Evolutionary conservation across 140 eudicot genomes (phyloP).

Genomic region (Ambrosia hybrid): DNA sequence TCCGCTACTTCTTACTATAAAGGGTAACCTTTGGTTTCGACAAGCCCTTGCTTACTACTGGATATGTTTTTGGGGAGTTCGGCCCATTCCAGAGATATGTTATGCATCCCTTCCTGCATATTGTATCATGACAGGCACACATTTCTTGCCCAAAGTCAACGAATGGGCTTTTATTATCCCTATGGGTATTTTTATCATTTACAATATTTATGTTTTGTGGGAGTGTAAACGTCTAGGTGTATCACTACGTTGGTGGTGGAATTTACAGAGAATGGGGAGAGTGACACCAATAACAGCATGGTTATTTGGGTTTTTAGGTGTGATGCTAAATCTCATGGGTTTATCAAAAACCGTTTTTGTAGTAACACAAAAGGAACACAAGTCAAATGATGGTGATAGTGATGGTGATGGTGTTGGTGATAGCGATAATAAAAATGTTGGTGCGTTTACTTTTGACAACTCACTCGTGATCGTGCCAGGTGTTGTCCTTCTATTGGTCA

Average conservation of each 20-base stretch:
- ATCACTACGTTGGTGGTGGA: constrained; percentile 58
- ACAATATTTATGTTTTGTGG: constrained; percentile 33
- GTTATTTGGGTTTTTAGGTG: constrained; percentile 37
- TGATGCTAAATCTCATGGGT: constrained; percentile 44
- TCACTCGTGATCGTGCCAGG: constrained; percentile 50
- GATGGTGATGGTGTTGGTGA: constrained; percentile 10
- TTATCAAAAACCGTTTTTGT: constrained; percentile 45
- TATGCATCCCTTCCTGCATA: constrained; percentile 53
- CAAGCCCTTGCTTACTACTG: constrained; percentile 54
- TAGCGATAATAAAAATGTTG: constrained; percentile 11
- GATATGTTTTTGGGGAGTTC: constrained; percentile 36
- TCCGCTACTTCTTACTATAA: constrained; percentile 34
- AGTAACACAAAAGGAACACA: constrained; percentile 50
- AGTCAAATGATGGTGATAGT: constrained; percentile 2
- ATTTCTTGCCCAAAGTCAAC: constrained; percentile 46
- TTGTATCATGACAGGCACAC: constrained; percentile 39
- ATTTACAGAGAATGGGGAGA: constrained; percentile 50
- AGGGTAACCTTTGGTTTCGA: constrained; percentile 44
- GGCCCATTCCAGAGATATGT: constrained; percentile 45
- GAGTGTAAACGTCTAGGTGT: constrained; percentile 29
- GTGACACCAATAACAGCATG: constrained; percentile 39
- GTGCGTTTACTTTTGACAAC: constrained; percentile 42
- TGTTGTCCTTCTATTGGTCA: constrained; percentile 37
- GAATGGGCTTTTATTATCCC: constrained; percentile 38
- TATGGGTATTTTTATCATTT: constrained; percentile 31